Conservation (phyloP, 805 yeast species). For the Kuraishia hungarica region DNA sequence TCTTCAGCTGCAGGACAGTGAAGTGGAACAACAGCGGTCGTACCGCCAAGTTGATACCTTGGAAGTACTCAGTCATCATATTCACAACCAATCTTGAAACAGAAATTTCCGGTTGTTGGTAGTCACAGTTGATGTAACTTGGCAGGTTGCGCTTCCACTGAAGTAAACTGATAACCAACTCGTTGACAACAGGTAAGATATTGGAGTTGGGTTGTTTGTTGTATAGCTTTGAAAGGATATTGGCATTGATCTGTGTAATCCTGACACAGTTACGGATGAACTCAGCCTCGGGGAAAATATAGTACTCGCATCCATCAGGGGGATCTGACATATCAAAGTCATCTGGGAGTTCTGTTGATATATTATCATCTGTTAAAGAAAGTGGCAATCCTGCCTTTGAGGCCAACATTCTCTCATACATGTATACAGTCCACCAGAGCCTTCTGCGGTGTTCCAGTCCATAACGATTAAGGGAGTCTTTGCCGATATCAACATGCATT, state of each 20-base stretch:
- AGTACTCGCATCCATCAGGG: conserved; percentile 50
- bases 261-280: conserved; percentile 69
- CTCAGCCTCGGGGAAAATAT: conserved; percentile 73
- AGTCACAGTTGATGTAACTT: conserved; percentile 56
- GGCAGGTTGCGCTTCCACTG: conserved; percentile 65
- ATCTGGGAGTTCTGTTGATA: conserved; percentile 67
- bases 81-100: conserved; percentile 64
- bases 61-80: conserved; percentile 76
- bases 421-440: conserved; percentile 31
- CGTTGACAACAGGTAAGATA: conserved; percentile 65
- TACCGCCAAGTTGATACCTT: conserved; percentile 73
- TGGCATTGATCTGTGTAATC: conserved; percentile 72
- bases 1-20: conserved; percentile 55
- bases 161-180: conserved; percentile 55
- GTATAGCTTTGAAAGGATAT: conserved; percentile 58
- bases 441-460: conserved; percentile 42
- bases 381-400: conserved; percentile 78
- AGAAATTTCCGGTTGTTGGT: conserved; percentile 39
- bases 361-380: conserved; percentile 73
- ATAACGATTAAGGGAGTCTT: conserved; percentile 42
- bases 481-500: conserved; percentile 76
- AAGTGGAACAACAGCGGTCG: conserved; percentile 72
- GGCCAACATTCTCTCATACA: conserved; percentile 59
- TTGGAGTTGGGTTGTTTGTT: conserved; percentile 73
- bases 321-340: conserved; percentile 62